phyloP scores from a whole-genome alignment of 495 filamentous ascomycete species.

The Delitschia confertaspora region DNA sequence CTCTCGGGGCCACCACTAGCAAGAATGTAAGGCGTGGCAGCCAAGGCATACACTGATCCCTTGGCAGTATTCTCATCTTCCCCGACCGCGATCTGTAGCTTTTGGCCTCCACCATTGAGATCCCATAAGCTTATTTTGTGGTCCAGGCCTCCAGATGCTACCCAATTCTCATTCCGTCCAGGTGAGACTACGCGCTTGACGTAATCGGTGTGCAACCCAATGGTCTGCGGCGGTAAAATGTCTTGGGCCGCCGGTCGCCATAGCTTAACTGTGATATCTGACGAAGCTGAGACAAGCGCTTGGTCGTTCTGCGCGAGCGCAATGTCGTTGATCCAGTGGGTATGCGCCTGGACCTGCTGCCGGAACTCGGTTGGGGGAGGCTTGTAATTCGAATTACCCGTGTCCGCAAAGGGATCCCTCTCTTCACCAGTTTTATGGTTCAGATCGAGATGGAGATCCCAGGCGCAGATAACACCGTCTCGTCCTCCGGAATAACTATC shows the following conservation, averaged over 20 bases:
- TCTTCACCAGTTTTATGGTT: conserved; percentile 26
- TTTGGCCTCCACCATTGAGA: conserved; percentile 74
- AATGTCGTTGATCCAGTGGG: conserved; percentile 97
- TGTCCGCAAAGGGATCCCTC: conserved; percentile 29
- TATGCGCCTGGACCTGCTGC: conserved; percentile 91
- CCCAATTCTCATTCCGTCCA: conserved; percentile 63
- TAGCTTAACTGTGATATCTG: conserved; percentile 86
- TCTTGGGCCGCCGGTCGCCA: conserved; percentile 81
- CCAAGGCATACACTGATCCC: conserved; percentile 88
- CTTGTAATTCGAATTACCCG: conserved; percentile 25
- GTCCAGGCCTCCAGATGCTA: conserved; percentile 93
- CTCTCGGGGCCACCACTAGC: conserved; percentile 93
- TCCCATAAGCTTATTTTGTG: conserved; percentile 91
- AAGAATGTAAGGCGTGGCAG: conserved; percentile 62
- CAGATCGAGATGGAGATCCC: conserved; percentile 67
- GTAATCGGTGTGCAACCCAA: conserved; percentile 91
- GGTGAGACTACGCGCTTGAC: conserved; percentile 89
- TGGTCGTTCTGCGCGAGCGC: conserved; percentile 73
- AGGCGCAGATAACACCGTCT: conserved; percentile 92
- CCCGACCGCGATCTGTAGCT: conserved; percentile 72
- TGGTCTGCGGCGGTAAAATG: conserved; percentile 59
- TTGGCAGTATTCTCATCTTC: conserved; percentile 76
- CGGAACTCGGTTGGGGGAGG: conserved; percentile 58
- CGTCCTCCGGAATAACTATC: conserved; percentile 86
- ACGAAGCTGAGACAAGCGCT: conserved; percentile 86